phyloP scores from a whole-genome alignment of 129 eudicot genomes.

The Artemisia annua region DNA sequence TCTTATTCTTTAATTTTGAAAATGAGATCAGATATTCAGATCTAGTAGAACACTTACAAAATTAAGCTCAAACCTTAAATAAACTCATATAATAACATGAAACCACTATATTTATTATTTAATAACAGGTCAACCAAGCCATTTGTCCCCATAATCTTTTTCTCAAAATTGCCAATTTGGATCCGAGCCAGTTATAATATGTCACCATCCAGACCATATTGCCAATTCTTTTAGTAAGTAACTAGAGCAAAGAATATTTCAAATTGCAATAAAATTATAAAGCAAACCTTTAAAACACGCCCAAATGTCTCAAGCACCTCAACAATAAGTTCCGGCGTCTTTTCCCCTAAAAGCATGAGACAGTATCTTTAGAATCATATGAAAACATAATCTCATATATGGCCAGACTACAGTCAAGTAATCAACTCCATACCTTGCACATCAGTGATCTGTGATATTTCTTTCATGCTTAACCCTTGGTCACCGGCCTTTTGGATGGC shows the following conservation, averaged over 20 bases:
- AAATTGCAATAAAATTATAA: not conserved
- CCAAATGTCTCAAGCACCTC: constrained; percentile 89
- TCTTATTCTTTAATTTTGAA: too few species aligned
- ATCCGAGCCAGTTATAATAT: too few species aligned
- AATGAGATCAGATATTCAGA: too few species aligned
- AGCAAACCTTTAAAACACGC: constrained; percentile 59
- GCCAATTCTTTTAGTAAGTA: not conserved
- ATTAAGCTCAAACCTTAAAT: too few species aligned
- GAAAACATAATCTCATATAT: not conserved
- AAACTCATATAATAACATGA: not conserved
- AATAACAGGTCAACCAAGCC: too few species aligned
- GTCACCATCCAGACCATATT: not conserved
- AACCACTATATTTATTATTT: not conserved
- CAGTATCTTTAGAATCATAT: constrained; percentile 10
- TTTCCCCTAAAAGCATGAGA: constrained; percentile 46
- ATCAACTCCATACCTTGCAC: constrained; percentile 42
- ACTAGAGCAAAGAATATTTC: not conserved
- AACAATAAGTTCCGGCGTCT: constrained; percentile 51
- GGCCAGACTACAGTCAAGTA: not conserved
- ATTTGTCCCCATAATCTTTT: too few species aligned
- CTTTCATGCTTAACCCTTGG: constrained; percentile 81
- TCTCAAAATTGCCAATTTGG: too few species aligned
- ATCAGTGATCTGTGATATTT: constrained; percentile 37
- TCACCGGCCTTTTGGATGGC: constrained; percentile 92
- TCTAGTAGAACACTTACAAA: too few species aligned